A percentile compares a stretch with the other conserved stretches of the same genome.
Conservation (phyloP, 176 grass and related monocot species). For the Zoysia pacifica region DNA sequence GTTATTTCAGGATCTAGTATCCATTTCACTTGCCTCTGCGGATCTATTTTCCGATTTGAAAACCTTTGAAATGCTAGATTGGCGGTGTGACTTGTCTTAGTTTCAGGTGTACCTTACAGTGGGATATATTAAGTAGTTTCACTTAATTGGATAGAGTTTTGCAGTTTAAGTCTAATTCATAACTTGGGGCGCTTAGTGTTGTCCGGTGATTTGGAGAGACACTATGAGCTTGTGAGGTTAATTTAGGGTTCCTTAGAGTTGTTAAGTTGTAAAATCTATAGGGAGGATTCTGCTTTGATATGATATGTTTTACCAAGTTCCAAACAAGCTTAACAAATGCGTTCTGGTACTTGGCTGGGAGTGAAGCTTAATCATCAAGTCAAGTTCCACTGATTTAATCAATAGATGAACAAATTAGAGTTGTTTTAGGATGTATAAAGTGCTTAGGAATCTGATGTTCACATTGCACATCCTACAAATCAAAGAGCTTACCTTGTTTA, state of each 20-base stretch:
- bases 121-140: neutral
- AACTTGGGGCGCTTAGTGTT: neutral
- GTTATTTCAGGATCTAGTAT: neutral
- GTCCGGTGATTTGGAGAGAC: neutral
- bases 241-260: neutral
- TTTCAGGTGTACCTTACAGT: neutral
- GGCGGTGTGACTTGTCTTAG: neutral
- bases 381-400: neutral
- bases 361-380: slow-evolving; percentile 17
- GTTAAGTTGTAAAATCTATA: neutral
- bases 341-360: neutral
- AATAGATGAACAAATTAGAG: neutral
- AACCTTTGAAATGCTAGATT: neutral
- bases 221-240: neutral
- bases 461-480: neutral
- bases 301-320: neutral
- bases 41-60: neutral
- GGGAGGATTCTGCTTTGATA: neutral
- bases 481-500: neutral
- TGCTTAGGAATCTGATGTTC: neutral
- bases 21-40: neutral
- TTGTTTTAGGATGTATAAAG: neutral
- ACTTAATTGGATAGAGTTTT: neutral
- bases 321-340: neutral
- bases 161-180: neutral